Evolutionary conservation across 2,329 filamentous ascomycete species (phyloP).

Genomic region (Aspergillus unguis): DNA sequence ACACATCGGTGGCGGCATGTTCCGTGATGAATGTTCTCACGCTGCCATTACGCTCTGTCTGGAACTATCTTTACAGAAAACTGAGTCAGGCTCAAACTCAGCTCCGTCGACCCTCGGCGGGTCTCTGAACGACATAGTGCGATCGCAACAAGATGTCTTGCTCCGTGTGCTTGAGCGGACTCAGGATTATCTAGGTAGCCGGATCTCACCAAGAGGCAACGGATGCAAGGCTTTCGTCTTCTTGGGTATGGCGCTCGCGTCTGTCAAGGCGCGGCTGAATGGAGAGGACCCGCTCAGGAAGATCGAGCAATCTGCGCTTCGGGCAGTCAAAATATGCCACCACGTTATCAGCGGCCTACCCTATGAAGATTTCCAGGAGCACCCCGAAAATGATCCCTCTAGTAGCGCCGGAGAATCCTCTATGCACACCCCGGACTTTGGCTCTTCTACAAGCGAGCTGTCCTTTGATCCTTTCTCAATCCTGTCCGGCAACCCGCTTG

Average conservation of each 20-base stretch:
- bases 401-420: constrained; percentile 8
- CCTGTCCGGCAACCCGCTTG: constrained; percentile 19
- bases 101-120: constrained; percentile 10
- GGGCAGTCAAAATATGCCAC: constrained; percentile 23
- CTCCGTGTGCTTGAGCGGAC: constrained; percentile 29
- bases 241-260: constrained; percentile 26
- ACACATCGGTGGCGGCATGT: constrained; percentile 33
- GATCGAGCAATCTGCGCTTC: constrained; percentile 23
- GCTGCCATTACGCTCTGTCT: constrained; percentile 33
- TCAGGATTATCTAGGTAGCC: constrained; percentile 26
- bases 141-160: constrained; percentile 31
- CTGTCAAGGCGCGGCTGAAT: constrained; percentile 31
- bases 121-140: constrained; percentile 29
- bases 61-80: constrained; percentile 30
- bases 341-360: constrained; percentile 23
- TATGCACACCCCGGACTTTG: constrained; percentile 9
- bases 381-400: constrained; percentile 16
- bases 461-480: constrained; percentile 26
- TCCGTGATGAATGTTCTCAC: constrained; percentile 35
- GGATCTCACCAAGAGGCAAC: constrained; percentile 25
- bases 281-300: constrained; percentile 27
- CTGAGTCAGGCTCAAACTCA: constrained; percentile 19
- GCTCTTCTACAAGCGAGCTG: constrained; percentile 19
- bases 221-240: constrained; percentile 32
- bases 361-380: constrained; percentile 21